phyloP scores from a whole-genome alignment of 768 basidiomycete species.

The Trametopsis cervina region DNA sequence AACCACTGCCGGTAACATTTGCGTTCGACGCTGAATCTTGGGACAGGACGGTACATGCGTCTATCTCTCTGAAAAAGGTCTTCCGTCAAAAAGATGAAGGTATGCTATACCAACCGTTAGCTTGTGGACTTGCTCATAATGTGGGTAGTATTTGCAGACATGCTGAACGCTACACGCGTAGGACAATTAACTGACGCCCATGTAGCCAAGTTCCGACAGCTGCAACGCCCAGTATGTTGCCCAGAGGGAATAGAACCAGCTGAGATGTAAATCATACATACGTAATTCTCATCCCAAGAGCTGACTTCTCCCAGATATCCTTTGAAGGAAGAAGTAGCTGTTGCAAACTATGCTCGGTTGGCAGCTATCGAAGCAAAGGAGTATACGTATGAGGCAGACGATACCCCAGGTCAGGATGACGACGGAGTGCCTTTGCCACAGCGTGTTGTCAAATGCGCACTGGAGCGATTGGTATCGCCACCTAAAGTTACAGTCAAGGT shows the following conservation, averaged over 20 bases:
- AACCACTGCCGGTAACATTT: conserved; percentile 46
- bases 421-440: conserved; percentile 17
- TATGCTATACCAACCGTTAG: conserved; percentile 16
- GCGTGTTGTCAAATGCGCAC: background rate
- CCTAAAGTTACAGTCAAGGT: background rate
- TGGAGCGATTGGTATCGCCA: background rate
- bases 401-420: conserved; percentile 19
- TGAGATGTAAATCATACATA: conserved; percentile 47
- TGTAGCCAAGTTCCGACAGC: conserved; percentile 39
- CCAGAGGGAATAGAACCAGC: conserved; percentile 73
- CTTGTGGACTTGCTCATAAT: background rate
- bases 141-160: conserved; percentile 65
- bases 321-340: background rate
- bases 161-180: conserved; percentile 82
- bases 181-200: conserved; percentile 46
- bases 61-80: conserved; percentile 60
- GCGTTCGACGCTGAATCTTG: conserved; percentile 80
- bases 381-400: conserved; percentile 29
- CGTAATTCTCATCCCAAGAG: background rate
- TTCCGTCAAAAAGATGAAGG: conserved; percentile 86
- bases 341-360: background rate
- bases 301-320: background rate
- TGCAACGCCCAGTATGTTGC: conserved; percentile 54
- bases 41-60: conserved; percentile 51
- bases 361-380: conserved; percentile 17